phyloP scores from a whole-genome alignment of 2,329 filamentous ascomycete species.

The Apiospora malaysiana region DNA sequence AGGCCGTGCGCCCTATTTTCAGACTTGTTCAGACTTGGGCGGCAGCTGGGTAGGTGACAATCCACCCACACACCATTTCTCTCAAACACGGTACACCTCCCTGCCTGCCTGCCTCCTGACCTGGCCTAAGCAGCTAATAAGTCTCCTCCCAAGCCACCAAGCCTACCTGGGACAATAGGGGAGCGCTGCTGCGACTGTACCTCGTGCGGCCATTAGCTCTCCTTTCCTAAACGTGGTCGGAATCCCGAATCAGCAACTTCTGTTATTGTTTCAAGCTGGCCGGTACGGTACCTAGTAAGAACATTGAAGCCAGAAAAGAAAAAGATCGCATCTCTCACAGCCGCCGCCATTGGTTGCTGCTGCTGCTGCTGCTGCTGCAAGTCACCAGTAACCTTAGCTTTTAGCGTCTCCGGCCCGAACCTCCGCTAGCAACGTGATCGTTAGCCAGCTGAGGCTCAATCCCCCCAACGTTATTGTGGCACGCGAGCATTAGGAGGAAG shows the following conservation, averaged over 20 bases:
- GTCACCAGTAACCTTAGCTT: neutral
- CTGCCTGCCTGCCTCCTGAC: neutral
- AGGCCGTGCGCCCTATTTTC: constrained; percentile 7
- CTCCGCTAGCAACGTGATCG: neutral
- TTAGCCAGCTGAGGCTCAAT: constrained; percentile 4
- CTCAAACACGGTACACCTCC: constrained; percentile 15
- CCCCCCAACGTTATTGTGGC: neutral
- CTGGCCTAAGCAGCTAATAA: neutral
- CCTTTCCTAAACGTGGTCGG: neutral
- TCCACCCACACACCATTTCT: constrained; percentile 8
- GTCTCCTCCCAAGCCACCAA: neutral
- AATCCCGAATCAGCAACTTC: neutral
- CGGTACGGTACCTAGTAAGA: neutral
- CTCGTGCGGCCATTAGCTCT: neutral
- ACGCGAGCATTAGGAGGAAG: constrained; percentile 15
- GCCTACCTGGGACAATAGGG: constrained; percentile 1
- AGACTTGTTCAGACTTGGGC: neutral
- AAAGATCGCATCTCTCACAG: neutral
- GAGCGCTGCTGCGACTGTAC: constrained; percentile 1
- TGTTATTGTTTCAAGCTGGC: neutral
- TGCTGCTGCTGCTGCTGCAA: neutral
- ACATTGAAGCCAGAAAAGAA: neutral
- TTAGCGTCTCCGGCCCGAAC: constrained; percentile 11
- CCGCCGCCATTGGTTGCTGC: neutral
- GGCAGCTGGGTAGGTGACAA: neutral